Evolutionary conservation across 2,329 filamentous ascomycete genomes (phyloP).

Genomic region (Aspergillus carbonarius): DNA sequence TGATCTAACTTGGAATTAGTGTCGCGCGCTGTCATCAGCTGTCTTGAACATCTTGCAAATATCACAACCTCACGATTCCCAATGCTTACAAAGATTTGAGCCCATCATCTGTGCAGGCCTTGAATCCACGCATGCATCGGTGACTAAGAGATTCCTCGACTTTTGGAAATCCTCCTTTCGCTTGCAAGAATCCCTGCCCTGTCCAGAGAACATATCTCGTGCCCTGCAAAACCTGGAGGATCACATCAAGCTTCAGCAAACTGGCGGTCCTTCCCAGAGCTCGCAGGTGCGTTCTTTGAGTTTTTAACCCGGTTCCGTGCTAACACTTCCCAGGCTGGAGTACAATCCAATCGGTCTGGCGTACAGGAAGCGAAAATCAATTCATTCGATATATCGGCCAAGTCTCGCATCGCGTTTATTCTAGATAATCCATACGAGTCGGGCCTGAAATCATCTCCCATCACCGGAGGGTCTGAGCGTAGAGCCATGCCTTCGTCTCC

Average conservation of each 20-base stretch:
- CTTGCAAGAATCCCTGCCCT: constrained; percentile 58
- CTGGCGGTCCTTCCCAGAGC: constrained; percentile 44
- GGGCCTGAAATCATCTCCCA: constrained; percentile 31
- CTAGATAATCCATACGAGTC: constrained; percentile 15
- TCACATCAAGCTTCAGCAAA: constrained; percentile 53
- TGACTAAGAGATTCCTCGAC: constrained; percentile 53
- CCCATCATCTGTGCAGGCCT: constrained; percentile 54
- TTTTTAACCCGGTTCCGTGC: background rate
- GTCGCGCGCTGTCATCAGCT: constrained; percentile 32
- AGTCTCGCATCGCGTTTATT: constrained; percentile 18
- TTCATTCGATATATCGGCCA: constrained; percentile 9
- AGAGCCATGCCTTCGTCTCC: constrained; percentile 22
- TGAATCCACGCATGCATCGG: constrained; percentile 50
- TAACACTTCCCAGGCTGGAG: constrained; percentile 2
- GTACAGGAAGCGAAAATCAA: background rate
- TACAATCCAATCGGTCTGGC: background rate
- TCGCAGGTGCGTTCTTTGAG: background rate
- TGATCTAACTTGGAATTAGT: constrained; percentile 29
- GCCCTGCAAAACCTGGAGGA: constrained; percentile 62
- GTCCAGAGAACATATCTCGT: constrained; percentile 63
- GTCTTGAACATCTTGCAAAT: constrained; percentile 33
- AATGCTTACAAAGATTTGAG: constrained; percentile 53
- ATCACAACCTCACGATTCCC: constrained; percentile 26
- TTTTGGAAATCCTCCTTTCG: constrained; percentile 74
- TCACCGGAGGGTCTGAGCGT: constrained; percentile 19